Percentiles rank a stretch among this genome's conserved stretches.
These are phyloP conservation scores for Sorghum bicolor DNA, from an alignment of 176 grass and related monocot genomes.

Conservation along the genomic window Sorghum_bicolor_NCBIv3 NC_012877.2:3624001-3624500, in stretches of 20 bases:
- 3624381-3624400: not conserved
- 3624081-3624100: not conserved
- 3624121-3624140: not conserved
- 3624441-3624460: not conserved
- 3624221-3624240: not conserved
- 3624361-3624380: not conserved
- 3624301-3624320: not conserved
- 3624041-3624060: not conserved
- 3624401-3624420: not conserved
- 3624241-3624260: not conserved
- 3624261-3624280: not conserved
- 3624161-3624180: not conserved
- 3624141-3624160: not conserved
- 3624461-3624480: not conserved
- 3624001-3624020: not conserved
- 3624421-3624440: not conserved
- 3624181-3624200: not conserved
- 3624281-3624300: not conserved
- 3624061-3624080: not conserved
- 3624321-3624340: not conserved
- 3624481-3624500: not conserved
- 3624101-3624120: conserved; percentile 3
- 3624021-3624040: not conserved
- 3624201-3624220: not conserved
- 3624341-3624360: not conserved